These are phyloP conservation scores for Hamamelis virginiana DNA, from an alignment of 164 flowering plant species.

Conservation along the genomic window DNA sequence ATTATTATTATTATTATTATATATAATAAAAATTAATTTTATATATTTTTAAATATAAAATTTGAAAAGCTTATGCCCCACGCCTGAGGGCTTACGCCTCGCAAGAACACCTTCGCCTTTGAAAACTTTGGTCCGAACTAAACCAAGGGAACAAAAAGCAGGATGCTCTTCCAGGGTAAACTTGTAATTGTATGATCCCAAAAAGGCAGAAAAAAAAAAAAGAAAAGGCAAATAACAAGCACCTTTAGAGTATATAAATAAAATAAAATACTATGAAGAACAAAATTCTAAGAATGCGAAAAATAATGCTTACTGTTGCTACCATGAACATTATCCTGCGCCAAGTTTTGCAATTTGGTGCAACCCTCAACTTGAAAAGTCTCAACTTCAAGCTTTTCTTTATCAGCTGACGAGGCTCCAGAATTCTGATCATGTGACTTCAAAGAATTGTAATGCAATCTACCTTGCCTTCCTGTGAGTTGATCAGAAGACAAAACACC, in stretches of 20 bases:
- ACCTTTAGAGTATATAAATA: neutral
- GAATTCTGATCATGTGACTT: slow-evolving; percentile 43
- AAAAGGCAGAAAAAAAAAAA: no score
- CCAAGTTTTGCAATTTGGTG: slow-evolving; percentile 29
- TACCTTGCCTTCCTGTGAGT: slow-evolving; percentile 46
- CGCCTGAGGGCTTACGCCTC: no score
- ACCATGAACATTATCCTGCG: slow-evolving; percentile 17
- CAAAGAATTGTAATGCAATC: slow-evolving; percentile 42
- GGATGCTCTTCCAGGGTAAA: no score
- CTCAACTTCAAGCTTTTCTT: slow-evolving; percentile 36
- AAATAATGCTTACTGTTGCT: slow-evolving; percentile 35
- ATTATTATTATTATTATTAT: no score
- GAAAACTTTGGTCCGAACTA: no score
- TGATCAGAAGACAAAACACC: slow-evolving; percentile 37
- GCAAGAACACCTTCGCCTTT: no score
- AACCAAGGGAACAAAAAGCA: no score
- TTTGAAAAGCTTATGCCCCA: no score
- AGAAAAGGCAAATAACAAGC: no score
- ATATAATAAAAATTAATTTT: no score
- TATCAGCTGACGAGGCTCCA: slow-evolving; percentile 33
- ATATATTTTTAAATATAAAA: no score
- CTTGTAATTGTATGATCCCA: no score
- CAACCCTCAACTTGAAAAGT: slow-evolving; percentile 14
- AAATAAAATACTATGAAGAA: neutral
- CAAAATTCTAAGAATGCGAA: neutral